phyloP scores from a whole-genome alignment of 1,284 basidiomycete species.

The Leccinum griseonigrum region DNA sequence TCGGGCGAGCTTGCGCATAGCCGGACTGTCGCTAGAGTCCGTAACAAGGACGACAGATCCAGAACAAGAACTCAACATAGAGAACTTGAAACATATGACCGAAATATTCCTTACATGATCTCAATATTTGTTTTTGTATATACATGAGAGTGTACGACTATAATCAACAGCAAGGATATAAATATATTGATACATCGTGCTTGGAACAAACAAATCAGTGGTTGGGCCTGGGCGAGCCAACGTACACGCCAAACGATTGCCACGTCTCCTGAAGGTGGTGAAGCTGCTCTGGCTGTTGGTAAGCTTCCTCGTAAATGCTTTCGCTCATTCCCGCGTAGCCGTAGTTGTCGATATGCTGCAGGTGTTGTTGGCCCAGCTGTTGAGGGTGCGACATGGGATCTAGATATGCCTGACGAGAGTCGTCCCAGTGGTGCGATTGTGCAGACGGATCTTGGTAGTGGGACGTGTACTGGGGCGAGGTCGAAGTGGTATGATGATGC shows the following conservation, averaged over 20 bases:
- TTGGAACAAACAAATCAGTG: background rate
- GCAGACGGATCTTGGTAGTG: constrained; percentile 9
- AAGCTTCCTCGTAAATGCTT: constrained; percentile 4
- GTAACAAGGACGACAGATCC: background rate
- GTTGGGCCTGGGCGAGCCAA: constrained; percentile 30
- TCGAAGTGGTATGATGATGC: constrained; percentile 20
- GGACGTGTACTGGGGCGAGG: constrained; percentile 6
- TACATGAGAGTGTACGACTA: background rate
- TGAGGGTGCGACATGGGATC: constrained; percentile 1
- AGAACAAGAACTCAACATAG: background rate
- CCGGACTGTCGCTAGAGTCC: background rate
- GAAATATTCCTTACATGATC: background rate
- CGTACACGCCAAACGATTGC: constrained; percentile 54
- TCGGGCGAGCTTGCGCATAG: background rate
- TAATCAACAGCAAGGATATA: background rate
- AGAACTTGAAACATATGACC: background rate
- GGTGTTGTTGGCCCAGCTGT: background rate
- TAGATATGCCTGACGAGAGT: background rate
- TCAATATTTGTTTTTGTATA: constrained; percentile 8
- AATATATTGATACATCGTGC: background rate
- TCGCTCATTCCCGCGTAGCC: background rate
- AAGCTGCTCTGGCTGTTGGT: constrained; percentile 35
- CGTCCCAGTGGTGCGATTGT: constrained; percentile 17
- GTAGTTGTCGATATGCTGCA: constrained; percentile 8
- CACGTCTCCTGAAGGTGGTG: constrained; percentile 54